Conservation (phyloP, 257 asterid species). For the Nyctanthes arbortristis region DNA sequence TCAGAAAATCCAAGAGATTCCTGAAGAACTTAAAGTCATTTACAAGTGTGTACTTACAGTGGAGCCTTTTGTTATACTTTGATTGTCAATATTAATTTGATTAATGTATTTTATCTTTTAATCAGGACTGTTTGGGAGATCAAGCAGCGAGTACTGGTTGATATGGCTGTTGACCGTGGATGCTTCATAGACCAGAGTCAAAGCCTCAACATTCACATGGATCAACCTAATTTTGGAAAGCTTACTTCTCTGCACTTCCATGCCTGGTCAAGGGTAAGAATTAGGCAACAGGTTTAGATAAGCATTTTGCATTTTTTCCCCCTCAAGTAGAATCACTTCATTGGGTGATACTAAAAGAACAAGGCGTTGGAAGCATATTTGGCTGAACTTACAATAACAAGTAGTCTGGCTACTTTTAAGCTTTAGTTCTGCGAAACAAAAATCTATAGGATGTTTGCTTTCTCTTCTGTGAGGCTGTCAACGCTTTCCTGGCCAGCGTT, state of each 20-base stretch:
- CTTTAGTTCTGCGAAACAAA: background rate
- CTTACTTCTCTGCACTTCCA: constrained; percentile 88
- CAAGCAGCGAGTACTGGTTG: constrained; percentile 74
- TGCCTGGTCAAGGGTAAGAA: constrained; percentile 79
- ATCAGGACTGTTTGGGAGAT: constrained; percentile 96
- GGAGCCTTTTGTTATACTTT: too few relatives aligned
- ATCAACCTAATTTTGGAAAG: constrained; percentile 80
- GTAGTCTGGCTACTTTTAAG: too few relatives aligned
- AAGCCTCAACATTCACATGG: constrained; percentile 96
- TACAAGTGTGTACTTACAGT: constrained; percentile 64
- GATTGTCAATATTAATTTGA: too few relatives aligned
- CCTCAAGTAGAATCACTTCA: background rate
- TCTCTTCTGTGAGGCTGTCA: too few relatives aligned
- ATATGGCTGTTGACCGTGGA: constrained; percentile 98
- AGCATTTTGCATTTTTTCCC: background rate
- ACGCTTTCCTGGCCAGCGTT: background rate
- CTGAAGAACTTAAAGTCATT: constrained; percentile 64
- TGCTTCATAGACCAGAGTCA: constrained; percentile 95
- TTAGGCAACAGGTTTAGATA: background rate
- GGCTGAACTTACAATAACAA: background rate
- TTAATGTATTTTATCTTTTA: too few relatives aligned
- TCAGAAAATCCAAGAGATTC: constrained; percentile 72
- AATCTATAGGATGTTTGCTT: background rate
- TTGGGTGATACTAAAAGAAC: background rate
- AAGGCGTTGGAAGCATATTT: background rate